Percentiles rank a stretch among this genome's conserved stretches.
These are phyloP conservation scores for Trametes coccinea DNA, from an alignment of 768 basidiomycete species.

Conservation along the genomic window DNA sequence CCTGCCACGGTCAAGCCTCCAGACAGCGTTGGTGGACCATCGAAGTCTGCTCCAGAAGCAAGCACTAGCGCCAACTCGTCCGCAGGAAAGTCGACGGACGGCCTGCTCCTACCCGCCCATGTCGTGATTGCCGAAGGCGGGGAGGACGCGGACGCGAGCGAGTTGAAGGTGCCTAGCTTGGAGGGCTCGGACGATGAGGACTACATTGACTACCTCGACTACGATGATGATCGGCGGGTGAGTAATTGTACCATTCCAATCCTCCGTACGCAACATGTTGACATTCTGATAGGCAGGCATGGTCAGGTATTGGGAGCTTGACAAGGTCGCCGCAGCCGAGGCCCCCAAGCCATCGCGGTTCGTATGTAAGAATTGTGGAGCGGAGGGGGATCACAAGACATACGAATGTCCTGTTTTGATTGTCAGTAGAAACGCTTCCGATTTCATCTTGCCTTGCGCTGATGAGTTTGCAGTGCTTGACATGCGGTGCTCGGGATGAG, in stretches of 20 bases:
- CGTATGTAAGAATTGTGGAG: conserved; percentile 79
- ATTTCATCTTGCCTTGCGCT: not conserved
- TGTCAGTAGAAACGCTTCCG: conserved; percentile 43
- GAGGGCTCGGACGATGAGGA: conserved; percentile 54
- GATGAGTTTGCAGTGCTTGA: conserved; percentile 57
- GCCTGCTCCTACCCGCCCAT: conserved; percentile 66
- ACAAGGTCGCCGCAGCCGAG: conserved; percentile 42
- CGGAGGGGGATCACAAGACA: conserved; percentile 68
- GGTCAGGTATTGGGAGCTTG: conserved; percentile 63
- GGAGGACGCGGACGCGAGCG: conserved; percentile 35
- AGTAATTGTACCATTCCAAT: conserved; percentile 12
- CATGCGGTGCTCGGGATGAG: conserved; percentile 79
- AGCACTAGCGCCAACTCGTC: not conserved
- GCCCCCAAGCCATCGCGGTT: conserved; percentile 39
- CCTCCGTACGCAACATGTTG: not conserved
- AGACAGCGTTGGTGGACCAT: conserved; percentile 15
- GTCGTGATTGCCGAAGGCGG: conserved; percentile 47
- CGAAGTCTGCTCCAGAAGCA: not conserved
- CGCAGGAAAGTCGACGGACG: conserved; percentile 12
- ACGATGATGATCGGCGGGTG: conserved; percentile 60
- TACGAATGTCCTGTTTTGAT: conserved; percentile 70
- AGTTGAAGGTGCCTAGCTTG: conserved; percentile 46
- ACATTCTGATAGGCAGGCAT: conserved; percentile 45
- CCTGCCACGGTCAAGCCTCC: conserved; percentile 26
- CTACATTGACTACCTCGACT: conserved; percentile 79